Percentiles rank a stretch among this genome's conserved stretches.
phyloP scores from a whole-genome alignment of 192 early-diverging fungal species.

The Dimargaris verticillata region DNA sequence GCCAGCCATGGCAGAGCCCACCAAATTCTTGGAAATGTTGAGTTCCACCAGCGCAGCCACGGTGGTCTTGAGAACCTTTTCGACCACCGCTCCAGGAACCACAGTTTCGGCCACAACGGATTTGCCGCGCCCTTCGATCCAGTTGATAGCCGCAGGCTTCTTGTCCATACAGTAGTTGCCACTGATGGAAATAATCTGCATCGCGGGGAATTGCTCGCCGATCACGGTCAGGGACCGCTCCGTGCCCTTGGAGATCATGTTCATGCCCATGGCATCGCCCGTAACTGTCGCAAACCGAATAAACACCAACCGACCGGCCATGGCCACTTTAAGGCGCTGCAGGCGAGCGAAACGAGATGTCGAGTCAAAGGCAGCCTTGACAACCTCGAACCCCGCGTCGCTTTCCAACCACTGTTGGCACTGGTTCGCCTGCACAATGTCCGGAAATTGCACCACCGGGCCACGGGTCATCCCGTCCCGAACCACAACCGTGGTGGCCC shows the following conservation, averaged over 20 bases:
- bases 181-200: slow-evolving; percentile 63
- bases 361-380: slow-evolving; percentile 67
- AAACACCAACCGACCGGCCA: slow-evolving; percentile 68
- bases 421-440: slow-evolving; percentile 37
- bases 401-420: slow-evolving; percentile 62
- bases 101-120: slow-evolving; percentile 75
- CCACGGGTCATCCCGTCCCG: slow-evolving; percentile 86
- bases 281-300: slow-evolving; percentile 82
- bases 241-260: slow-evolving; percentile 93
- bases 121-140: slow-evolving; percentile 93
- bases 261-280: slow-evolving; percentile 97
- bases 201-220: slow-evolving; percentile 42
- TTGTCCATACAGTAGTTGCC: slow-evolving; percentile 96
- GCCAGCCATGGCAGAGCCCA: slow-evolving; percentile 90
- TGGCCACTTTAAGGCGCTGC: slow-evolving; percentile 57
- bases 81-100: slow-evolving; percentile 61
- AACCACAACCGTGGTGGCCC: slow-evolving; percentile 60
- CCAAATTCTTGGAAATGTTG: slow-evolving; percentile 77
- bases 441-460: slow-evolving; percentile 76
- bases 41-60: slow-evolving; percentile 58
- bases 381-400: slow-evolving; percentile 30
- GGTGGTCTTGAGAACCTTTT: slow-evolving; percentile 72
- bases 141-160: slow-evolving; percentile 92
- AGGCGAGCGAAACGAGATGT: slow-evolving; percentile 81
- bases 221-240: slow-evolving; percentile 61